These are phyloP conservation scores for Gamsiella multidivaricata DNA, from an alignment of 192 early-diverging fungal genomes.

Conservation along the genomic window DNA sequence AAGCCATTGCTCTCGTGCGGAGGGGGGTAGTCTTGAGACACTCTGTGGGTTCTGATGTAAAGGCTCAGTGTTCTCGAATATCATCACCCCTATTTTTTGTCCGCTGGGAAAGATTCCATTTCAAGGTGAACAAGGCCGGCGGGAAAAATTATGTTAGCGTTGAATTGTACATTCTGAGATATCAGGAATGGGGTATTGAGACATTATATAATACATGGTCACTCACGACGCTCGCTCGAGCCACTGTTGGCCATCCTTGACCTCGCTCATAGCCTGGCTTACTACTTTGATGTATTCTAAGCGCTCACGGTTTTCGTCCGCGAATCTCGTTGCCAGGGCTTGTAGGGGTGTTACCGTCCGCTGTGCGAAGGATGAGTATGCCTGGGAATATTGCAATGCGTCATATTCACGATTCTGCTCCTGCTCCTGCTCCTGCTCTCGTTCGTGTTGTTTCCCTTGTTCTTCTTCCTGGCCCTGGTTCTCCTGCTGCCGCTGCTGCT, in stretches of 20 bases:
- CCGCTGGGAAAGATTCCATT: conserved; percentile 11
- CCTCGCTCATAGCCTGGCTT: conserved; percentile 23
- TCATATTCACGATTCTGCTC: too few species aligned
- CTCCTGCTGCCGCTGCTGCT: neutral
- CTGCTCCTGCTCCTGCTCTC: too few species aligned
- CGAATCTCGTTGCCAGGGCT: neutral
- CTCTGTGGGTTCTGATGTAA: neutral
- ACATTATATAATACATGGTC: neutral
- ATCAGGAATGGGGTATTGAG: too few species aligned
- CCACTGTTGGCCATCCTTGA: conserved; percentile 39
- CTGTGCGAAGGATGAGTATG: too few species aligned
- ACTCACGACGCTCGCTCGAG: conserved; percentile 29
- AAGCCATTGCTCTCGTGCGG: conserved; percentile 21
- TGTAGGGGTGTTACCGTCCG: too few species aligned
- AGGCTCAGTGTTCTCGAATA: conserved; percentile 14
- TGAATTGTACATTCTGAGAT: too few species aligned
- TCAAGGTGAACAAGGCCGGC: neutral
- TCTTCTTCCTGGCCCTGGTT: neutral
- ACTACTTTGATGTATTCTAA: conserved; percentile 12
- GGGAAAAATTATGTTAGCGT: neutral
- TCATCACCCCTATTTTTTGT: conserved; percentile 18
- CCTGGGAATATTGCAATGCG: too few species aligned
- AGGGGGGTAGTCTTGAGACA: neutral
- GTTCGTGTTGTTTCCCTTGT: too few species aligned
- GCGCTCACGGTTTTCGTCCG: neutral